A percentile compares a stretch with the other conserved stretches of the same genome.
Evolutionary conservation across 108 stramenopile genomes (phyloP).

Genomic region (Nitzschia inconspicua): DNA sequence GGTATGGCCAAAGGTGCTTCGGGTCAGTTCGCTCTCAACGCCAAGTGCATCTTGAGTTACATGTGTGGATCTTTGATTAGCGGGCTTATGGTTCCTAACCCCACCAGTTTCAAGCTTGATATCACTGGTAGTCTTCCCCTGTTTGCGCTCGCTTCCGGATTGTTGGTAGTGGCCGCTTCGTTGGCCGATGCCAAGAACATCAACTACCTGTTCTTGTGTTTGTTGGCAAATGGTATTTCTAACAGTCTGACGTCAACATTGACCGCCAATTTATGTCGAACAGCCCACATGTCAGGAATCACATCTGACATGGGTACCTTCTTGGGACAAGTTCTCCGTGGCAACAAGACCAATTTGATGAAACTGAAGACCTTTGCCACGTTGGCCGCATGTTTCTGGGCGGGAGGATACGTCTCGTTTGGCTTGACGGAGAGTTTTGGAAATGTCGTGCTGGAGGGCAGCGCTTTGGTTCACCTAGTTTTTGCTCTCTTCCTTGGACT

Average conservation of each 20-base stretch:
- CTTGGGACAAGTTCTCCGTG: conserved; percentile 42
- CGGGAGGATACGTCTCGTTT: conserved; percentile 23
- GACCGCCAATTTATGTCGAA: conserved; percentile 47
- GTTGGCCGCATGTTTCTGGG: conserved; percentile 40
- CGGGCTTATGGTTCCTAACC: conserved; percentile 39
- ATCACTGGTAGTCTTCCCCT: neutral
- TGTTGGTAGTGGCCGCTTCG: neutral
- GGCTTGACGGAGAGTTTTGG: conserved; percentile 16
- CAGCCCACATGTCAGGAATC: conserved; percentile 47
- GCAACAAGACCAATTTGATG: conserved; percentile 35
- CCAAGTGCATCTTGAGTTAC: conserved; percentile 35
- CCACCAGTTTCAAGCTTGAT: conserved; percentile 20
- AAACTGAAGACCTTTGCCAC: conserved; percentile 32
- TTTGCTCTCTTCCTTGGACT: neutral
- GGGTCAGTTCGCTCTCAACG: conserved; percentile 14
- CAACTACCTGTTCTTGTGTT: conserved; percentile 22
- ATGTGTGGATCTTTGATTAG: conserved; percentile 32
- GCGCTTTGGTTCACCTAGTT: conserved; percentile 10
- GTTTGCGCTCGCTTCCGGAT: conserved; percentile 7
- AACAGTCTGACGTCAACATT: conserved; percentile 40
- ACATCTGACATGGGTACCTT: conserved; percentile 51
- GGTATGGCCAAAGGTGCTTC: conserved; percentile 29
- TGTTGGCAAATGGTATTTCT: conserved; percentile 46
- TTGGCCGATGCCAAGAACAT: conserved; percentile 2
- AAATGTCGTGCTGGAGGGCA: neutral